A percentile compares a stretch with the other conserved stretches of the same genome.
These are phyloP conservation scores for Lepidium sativum DNA, from an alignment of 345 rosid species.

Conservation along the genomic window DNA sequence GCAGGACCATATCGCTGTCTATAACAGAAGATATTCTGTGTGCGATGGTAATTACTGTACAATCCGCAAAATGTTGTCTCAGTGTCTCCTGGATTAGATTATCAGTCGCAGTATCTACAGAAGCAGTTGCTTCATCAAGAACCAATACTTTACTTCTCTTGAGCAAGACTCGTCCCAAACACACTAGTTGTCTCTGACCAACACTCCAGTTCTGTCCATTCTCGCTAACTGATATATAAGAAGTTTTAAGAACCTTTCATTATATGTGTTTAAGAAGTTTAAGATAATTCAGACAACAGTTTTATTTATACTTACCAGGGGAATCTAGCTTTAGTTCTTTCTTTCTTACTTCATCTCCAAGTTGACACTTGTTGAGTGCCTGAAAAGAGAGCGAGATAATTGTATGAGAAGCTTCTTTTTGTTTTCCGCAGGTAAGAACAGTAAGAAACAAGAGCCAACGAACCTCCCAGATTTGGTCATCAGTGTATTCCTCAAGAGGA, in stretches of 20 bases:
- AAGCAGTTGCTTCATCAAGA: conserved; percentile 42
- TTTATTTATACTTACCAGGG: conserved; percentile 19
- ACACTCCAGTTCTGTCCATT: conserved; percentile 55
- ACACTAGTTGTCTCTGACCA: conserved; percentile 50
- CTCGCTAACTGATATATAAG: conserved; percentile 27
- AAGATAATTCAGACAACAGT: not conserved
- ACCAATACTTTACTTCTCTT: conserved; percentile 41
- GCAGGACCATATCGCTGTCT: conserved; percentile 42
- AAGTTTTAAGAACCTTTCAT: not conserved
- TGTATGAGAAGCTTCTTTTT: not conserved
- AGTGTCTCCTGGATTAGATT: conserved; percentile 44
- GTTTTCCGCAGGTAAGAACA: not conserved
- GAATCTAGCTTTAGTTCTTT: conserved; percentile 45
- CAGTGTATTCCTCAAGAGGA: conserved; percentile 49
- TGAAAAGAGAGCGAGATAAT: not conserved
- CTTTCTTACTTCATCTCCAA: conserved; percentile 41
- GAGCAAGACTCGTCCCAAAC: conserved; percentile 40
- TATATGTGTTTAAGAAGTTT: not conserved
- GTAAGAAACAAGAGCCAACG: not conserved
- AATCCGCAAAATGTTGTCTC: conserved; percentile 30
- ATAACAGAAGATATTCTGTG: conserved; percentile 38
- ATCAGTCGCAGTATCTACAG: conserved; percentile 26
- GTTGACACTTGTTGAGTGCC: conserved; percentile 55
- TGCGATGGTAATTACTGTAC: conserved; percentile 40
- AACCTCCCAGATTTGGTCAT: conserved; percentile 56